Evolutionary conservation across 139 green algal genomes (phyloP).

Genomic region (Chloropicon primus): DNA sequence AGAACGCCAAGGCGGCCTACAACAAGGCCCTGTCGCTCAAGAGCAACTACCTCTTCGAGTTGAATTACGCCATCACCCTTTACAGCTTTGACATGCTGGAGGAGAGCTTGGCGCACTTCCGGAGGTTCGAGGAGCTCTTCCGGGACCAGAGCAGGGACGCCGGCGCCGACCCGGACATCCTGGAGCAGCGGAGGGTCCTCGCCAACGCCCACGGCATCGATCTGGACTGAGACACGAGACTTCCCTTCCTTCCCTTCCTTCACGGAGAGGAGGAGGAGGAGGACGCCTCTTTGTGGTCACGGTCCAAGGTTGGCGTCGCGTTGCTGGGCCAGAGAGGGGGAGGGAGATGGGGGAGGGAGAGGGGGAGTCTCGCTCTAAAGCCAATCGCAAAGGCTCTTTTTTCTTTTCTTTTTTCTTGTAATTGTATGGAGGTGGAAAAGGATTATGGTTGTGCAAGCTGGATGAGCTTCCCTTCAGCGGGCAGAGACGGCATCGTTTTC

Average conservation of each 20-base stretch:
- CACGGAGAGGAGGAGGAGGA: too few relatives aligned
- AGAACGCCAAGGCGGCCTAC: slow-evolving; percentile 56
- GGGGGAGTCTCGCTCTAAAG: too few relatives aligned
- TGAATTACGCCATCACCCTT: slow-evolving; percentile 44
- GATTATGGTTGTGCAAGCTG: too few relatives aligned
- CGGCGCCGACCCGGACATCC: neutral
- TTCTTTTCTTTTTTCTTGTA: too few relatives aligned
- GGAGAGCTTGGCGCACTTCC: slow-evolving; percentile 11
- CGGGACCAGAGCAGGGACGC: slow-evolving; percentile 22
- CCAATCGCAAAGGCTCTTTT: too few relatives aligned
- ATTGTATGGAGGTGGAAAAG: too few relatives aligned
- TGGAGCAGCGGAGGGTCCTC: slow-evolving; percentile 15
- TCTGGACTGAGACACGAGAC: neutral
- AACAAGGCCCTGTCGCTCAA: slow-evolving; percentile 37
- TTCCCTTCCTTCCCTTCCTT: neutral
- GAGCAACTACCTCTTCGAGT: slow-evolving; percentile 27
- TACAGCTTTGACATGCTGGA: slow-evolving; percentile 1
- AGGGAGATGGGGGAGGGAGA: too few relatives aligned
- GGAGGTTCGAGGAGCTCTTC: slow-evolving; percentile 24
- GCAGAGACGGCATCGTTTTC: too few relatives aligned
- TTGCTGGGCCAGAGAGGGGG: too few relatives aligned
- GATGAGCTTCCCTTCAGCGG: too few relatives aligned
- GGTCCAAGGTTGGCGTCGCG: too few relatives aligned
- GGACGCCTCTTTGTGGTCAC: too few relatives aligned
- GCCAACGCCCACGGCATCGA: neutral